Conservation (phyloP, 495 filamentous ascomycete species). For the Gamarada debralockiae region DNA sequence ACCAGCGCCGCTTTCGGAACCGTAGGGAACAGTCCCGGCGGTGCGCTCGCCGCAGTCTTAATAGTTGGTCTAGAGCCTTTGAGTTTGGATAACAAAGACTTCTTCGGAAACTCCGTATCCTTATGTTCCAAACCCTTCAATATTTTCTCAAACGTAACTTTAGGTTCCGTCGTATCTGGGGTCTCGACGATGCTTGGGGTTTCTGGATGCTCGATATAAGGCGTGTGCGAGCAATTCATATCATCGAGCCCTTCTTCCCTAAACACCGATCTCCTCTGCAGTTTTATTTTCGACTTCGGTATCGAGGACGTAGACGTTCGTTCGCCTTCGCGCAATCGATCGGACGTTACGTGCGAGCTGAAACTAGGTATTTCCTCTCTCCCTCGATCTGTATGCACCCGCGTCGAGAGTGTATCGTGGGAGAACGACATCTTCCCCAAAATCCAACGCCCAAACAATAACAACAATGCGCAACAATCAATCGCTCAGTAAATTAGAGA, state of each 20-base stretch:
- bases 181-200: conserved; percentile 6
- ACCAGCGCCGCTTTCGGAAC: conserved; percentile 42
- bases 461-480: too few species aligned
- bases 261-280: conserved; percentile 38
- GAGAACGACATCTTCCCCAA: too few species aligned
- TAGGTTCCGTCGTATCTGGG: conserved; percentile 1
- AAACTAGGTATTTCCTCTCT: conserved; percentile 34
- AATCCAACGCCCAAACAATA: too few species aligned
- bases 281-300: conserved; percentile 30
- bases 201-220: not conserved
- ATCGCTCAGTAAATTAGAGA: too few species aligned
- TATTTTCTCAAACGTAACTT: conserved; percentile 3
- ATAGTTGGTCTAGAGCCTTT: conserved; percentile 30
- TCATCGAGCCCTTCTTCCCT: conserved; percentile 41
- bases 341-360: conserved; percentile 39
- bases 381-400: not conserved
- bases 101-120: not conserved
- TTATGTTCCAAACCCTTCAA: conserved; percentile 2
- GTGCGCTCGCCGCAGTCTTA: conserved; percentile 35
- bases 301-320: conserved; percentile 28
- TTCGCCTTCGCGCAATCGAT: conserved; percentile 41
- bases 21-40: conserved; percentile 33
- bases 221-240: conserved; percentile 20
- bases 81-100: not conserved
- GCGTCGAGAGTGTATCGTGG: too few species aligned